A percentile compares a stretch with the other conserved stretches of the same genome.
These are phyloP conservation scores for Kurtzmaniella natalensis DNA, from an alignment of 1,139 yeast genomes.

Conservation along the genomic window DNA sequence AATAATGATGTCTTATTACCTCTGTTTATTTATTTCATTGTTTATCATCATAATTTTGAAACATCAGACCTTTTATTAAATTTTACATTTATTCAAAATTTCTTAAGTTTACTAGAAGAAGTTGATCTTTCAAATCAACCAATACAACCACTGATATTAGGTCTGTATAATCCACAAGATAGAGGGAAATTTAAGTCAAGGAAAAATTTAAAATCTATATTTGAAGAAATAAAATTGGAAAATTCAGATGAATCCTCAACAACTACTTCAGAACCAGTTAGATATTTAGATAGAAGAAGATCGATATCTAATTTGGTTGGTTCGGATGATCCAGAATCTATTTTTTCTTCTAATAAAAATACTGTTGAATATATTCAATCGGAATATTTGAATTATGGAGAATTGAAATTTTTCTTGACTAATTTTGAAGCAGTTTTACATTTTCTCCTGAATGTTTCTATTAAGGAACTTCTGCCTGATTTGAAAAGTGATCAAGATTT, in stretches of 20 bases:
- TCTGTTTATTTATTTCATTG: conserved; percentile 32
- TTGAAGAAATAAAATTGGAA: conserved; percentile 30
- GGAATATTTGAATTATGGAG: conserved; percentile 36
- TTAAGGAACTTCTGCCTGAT: conserved; percentile 22
- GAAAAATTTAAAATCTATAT: conserved; percentile 13
- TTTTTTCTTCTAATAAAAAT: conserved; percentile 30
- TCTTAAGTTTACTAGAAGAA: conserved; percentile 23
- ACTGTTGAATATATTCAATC: conserved; percentile 25
- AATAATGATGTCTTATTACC: conserved; percentile 41
- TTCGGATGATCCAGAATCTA: conserved; percentile 4
- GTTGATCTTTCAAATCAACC: conserved; percentile 16
- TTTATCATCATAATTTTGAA: conserved; percentile 20
- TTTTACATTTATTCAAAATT: conserved; percentile 35
- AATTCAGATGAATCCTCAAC: conserved; percentile 12
- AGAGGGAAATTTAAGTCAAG: conserved; percentile 5
- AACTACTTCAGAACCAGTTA: conserved; percentile 3
- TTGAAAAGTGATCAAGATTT: conserved; percentile 14
- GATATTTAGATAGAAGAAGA: conserved; percentile 1
- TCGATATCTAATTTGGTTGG: conserved; percentile 2
- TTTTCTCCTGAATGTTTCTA: conserved; percentile 35
- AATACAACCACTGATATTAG: conserved; percentile 5
- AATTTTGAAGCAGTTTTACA: conserved; percentile 41
- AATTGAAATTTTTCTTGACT: conserved; percentile 35
- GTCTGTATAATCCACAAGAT: conserved; percentile 19
- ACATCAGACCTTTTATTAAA: conserved; percentile 30